phyloP scores from a whole-genome alignment of 768 basidiomycete species.

The Tubosaeta sp. region DNA sequence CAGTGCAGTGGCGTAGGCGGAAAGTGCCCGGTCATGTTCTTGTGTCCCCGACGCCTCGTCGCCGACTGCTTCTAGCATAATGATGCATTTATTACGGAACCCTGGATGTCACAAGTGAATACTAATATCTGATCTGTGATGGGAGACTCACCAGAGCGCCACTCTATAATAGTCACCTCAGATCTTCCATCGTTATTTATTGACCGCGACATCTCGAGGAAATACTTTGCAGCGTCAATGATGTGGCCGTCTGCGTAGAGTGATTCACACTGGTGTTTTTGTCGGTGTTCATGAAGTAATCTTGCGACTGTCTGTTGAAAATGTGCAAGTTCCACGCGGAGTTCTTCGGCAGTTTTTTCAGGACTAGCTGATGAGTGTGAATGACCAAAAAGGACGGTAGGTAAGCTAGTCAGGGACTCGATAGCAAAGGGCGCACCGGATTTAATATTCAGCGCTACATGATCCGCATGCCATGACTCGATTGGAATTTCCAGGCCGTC shows the following conservation, averaged over 20 bases:
- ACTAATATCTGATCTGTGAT: rapidly evolving
- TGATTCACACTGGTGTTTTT: background rate
- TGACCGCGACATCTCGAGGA: background rate
- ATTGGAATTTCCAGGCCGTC: no score
- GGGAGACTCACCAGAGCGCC: background rate
- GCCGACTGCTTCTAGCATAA: background rate
- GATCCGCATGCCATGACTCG: no score
- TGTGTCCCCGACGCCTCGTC: no score
- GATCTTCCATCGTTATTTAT: background rate
- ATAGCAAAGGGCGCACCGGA: no score
- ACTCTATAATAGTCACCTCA: background rate
- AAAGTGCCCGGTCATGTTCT: no score
- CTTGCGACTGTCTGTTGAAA: background rate
- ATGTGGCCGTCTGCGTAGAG: background rate
- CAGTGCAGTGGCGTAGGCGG: no score
- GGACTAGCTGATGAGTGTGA: no score
- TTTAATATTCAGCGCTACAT: no score
- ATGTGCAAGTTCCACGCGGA: background rate
- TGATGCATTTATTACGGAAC: background rate
- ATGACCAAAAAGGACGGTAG: no score
- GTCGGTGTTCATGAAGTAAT: background rate
- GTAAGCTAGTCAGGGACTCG: background rate
- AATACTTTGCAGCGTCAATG: background rate
- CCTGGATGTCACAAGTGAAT: background rate
- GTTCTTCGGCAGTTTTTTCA: background rate